Evolutionary conservation across 345 rosid species (phyloP).

Genomic region (Erysimum cheiranthoides): DNA sequence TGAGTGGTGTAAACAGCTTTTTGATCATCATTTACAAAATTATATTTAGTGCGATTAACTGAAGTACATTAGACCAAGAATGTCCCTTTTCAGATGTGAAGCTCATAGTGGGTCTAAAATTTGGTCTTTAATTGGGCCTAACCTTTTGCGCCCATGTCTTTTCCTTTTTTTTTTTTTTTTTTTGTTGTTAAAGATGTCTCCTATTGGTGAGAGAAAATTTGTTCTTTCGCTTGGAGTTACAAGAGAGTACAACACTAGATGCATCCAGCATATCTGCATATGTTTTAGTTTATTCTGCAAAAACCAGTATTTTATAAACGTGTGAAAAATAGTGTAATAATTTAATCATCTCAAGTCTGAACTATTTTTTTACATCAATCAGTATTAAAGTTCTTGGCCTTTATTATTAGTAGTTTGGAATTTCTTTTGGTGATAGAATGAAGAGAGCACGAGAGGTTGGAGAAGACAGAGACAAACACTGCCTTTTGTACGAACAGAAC

Average conservation of each 20-base stretch:
- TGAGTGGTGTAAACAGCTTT: conserved; percentile 10
- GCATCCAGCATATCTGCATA: neutral
- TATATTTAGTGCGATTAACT: neutral
- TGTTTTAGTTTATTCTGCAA: neutral
- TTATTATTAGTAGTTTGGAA: neutral
- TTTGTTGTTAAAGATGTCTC: neutral
- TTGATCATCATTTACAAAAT: neutral
- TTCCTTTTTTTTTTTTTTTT: too few species aligned
- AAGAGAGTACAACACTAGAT: too few species aligned
- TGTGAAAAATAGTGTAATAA: neutral
- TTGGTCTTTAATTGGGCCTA: neutral
- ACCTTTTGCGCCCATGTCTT: neutral
- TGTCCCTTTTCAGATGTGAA: neutral
- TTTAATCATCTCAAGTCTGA: neutral
- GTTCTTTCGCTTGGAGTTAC: neutral
- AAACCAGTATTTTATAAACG: neutral
- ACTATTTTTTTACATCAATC: neutral
- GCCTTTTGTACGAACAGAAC: conserved; percentile 36
- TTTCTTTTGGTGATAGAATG: conserved; percentile 19
- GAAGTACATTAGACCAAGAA: neutral
- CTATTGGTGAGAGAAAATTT: neutral
- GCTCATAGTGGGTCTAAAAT: neutral
- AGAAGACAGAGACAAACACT: conserved; percentile 42
- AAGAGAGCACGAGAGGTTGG: conserved; percentile 24
- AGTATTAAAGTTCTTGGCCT: neutral